Evolutionary conservation across 1,284 basidiomycete species (phyloP).

Genomic region (Rhodotorula sp.): DNA sequence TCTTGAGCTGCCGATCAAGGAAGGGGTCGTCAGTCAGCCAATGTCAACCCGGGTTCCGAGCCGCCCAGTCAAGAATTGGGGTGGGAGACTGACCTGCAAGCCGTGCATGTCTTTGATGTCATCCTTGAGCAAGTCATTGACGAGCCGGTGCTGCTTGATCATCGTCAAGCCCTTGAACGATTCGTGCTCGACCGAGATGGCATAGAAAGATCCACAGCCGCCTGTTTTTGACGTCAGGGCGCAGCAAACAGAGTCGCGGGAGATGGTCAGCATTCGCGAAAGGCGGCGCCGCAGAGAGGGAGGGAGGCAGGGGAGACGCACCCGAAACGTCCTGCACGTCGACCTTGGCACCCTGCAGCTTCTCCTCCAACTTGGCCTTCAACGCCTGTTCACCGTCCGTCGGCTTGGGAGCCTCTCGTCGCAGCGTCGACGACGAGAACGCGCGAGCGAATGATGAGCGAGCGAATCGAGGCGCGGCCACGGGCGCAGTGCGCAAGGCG

Average conservation of each 20-base stretch:
- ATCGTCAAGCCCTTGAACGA: slow-evolving; percentile 81
- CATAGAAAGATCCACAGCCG: slow-evolving; percentile 95
- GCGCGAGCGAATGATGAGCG: not conserved
- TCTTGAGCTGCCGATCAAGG: slow-evolving; percentile 12
- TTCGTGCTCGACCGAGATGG: slow-evolving; percentile 80
- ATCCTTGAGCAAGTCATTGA: slow-evolving; percentile 81
- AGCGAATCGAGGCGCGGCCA: not conserved
- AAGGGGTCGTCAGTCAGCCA: too few relatives aligned
- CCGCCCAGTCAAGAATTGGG: accelerated
- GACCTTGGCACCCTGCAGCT: slow-evolving; percentile 49
- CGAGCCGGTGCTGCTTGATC: slow-evolving; percentile 91
- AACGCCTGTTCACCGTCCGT: slow-evolving; percentile 70
- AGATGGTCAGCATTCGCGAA: not conserved
- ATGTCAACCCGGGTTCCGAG: not conserved
- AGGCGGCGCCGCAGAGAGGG: too few relatives aligned
- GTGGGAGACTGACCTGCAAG: slow-evolving; percentile 68
- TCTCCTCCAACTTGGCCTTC: slow-evolving; percentile 62
- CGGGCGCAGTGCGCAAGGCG: not conserved
- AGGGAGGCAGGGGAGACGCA: slow-evolving; percentile 48
- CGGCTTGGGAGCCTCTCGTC: slow-evolving; percentile 17
- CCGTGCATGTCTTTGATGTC: slow-evolving; percentile 93
- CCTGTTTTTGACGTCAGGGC: slow-evolving; percentile 56
- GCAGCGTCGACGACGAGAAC: not conserved
- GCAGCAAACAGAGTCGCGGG: not conserved
- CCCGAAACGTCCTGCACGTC: slow-evolving; percentile 88